A percentile compares a stretch with the other conserved stretches of the same genome.
Conservation (phyloP, 169 alveolate genomes). For the Cryptosporidium canis region DNA sequence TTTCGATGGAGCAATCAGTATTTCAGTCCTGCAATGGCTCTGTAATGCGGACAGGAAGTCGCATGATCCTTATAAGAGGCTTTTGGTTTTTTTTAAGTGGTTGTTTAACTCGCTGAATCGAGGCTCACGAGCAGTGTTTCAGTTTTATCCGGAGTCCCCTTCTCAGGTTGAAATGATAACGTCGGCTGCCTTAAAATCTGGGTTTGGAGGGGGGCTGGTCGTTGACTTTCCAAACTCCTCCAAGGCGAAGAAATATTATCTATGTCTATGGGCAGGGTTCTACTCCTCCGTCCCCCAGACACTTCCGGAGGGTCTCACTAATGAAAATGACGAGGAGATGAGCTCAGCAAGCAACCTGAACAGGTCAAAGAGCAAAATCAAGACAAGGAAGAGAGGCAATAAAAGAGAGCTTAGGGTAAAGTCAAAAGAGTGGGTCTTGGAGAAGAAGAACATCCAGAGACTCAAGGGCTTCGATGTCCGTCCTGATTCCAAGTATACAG, state of each 20-base stretch:
- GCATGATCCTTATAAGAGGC: constrained; percentile 91
- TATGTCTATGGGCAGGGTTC: constrained; percentile 92
- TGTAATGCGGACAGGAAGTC: constrained; percentile 92
- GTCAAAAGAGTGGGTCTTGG: constrained; percentile 88
- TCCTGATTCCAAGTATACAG: constrained; percentile 94
- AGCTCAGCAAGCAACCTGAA: constrained; percentile 46
- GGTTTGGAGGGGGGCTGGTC: constrained; percentile 95
- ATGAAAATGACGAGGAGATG: constrained; percentile 75
- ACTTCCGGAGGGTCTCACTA: constrained; percentile 75
- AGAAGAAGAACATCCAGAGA: constrained; percentile 93
- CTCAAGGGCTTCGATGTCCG: constrained; percentile 90
- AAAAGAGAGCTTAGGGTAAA: constrained; percentile 74
- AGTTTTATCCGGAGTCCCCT: constrained; percentile 95
- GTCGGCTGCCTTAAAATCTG: constrained; percentile 91
- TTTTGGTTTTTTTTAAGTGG: constrained; percentile 89
- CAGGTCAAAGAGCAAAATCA: constrained; percentile 9
- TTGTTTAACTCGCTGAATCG: constrained; percentile 84
- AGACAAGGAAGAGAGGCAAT: constrained; percentile 21
- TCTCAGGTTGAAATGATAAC: constrained; percentile 93
- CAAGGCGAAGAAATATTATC: constrained; percentile 94
- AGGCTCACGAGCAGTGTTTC: constrained; percentile 93
- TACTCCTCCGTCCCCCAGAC: constrained; percentile 76
- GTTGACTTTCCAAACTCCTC: constrained; percentile 96
- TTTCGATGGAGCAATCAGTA: constrained; percentile 92
- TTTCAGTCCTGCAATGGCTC: constrained; percentile 95